phyloP scores from a whole-genome alignment of 2,329 filamentous ascomycete species.

The Cladosporium austrohemisphaericum region DNA sequence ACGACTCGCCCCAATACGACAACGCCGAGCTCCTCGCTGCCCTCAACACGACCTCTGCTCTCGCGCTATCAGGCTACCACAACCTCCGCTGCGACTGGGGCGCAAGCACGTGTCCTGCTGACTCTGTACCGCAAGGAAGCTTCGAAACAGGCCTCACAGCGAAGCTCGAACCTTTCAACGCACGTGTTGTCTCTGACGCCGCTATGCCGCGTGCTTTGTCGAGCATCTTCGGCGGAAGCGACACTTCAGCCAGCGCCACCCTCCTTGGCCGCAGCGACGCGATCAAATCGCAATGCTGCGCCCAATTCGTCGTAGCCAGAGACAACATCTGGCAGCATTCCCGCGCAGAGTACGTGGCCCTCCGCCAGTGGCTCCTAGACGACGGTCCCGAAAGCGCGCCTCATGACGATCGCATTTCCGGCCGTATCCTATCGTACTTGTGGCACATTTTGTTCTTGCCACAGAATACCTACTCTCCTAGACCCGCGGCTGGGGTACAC shows the following conservation, averaged over 20 bases:
- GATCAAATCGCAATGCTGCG: slow-evolving; percentile 44
- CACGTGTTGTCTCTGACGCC: slow-evolving; percentile 27
- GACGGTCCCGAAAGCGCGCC: slow-evolving; percentile 30
- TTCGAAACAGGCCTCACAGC: slow-evolving; percentile 39
- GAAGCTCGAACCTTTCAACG: slow-evolving; percentile 42
- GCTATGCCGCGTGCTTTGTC: slow-evolving; percentile 21
- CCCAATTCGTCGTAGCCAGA: slow-evolving; percentile 53
- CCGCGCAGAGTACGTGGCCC: slow-evolving; percentile 47
- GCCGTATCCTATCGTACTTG: slow-evolving; percentile 47
- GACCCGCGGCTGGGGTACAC: slow-evolving; percentile 7
- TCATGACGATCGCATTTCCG: slow-evolving; percentile 37
- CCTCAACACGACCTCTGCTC: slow-evolving; percentile 40
- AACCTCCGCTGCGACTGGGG: slow-evolving; percentile 52
- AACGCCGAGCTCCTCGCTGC: slow-evolving; percentile 39
- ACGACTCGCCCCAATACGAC: slow-evolving; percentile 49
- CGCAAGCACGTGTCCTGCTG: slow-evolving; percentile 37
- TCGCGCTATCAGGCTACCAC: slow-evolving; percentile 42
- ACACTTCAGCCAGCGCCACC: slow-evolving; percentile 37
- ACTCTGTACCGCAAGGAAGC: slow-evolving; percentile 35
- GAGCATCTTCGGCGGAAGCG: slow-evolving; percentile 19
- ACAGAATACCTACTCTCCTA: slow-evolving; percentile 6
- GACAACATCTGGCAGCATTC: slow-evolving; percentile 48
- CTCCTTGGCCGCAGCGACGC: slow-evolving; percentile 39
- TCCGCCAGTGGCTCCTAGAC: slow-evolving; percentile 54
- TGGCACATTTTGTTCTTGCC: slow-evolving; percentile 49